Evolutionary conservation across 495 filamentous ascomycete genomes (phyloP), one percentile per base, ranked within the genome.

Genomic region (Penicillium arizonense): DNA sequence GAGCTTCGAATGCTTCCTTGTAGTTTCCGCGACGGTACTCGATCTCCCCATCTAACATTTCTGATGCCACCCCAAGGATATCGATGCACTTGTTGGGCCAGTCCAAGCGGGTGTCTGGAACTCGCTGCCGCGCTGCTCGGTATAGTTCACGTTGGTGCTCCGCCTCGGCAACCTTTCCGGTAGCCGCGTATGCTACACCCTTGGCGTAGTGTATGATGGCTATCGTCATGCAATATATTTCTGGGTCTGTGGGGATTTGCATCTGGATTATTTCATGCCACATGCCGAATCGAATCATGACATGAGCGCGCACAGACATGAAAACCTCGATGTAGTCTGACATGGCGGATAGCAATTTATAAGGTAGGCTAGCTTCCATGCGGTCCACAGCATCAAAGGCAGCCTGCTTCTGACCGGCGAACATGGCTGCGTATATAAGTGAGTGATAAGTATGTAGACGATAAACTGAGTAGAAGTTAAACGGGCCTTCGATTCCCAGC

Each of bases 21-120:
- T 76, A 73, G 38, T 85, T 79, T 1, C 70, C 79, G 2, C 67
- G 68, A 4, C 85, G 82, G 58, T 87, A 89, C 44, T 82, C 79
- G 18, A 88, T 69, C 55, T 89, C 86, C 6, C 85, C 85, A 26
- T 85, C 78, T 3, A 88, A 69, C 84, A 89, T 87, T 4, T 80
- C 78, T 12, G 69, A 57, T 0, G 77, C 85, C 4, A 89, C 72
- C 13, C 57, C 58, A 0, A 89, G 63, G 28, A 85, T 77, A 47
- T 84, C 81, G 14, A 69, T 53, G 36, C 73, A 78, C n/a, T 72
- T 83, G 61, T 85, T 86, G 50, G 84, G 84, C 64, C 82, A 87
- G 73, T 83, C 56, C 73, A 75, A 1, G 64, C 79, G 13, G 45
- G 47, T 4, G 2, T 58, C 52, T 0, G 77, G 78, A 0, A 89